A percentile compares a stretch with the other conserved stretches of the same genome.
Evolutionary conservation across 2,329 filamentous ascomycete species (phyloP).

Genomic region (Neurospora crassa): DNA sequence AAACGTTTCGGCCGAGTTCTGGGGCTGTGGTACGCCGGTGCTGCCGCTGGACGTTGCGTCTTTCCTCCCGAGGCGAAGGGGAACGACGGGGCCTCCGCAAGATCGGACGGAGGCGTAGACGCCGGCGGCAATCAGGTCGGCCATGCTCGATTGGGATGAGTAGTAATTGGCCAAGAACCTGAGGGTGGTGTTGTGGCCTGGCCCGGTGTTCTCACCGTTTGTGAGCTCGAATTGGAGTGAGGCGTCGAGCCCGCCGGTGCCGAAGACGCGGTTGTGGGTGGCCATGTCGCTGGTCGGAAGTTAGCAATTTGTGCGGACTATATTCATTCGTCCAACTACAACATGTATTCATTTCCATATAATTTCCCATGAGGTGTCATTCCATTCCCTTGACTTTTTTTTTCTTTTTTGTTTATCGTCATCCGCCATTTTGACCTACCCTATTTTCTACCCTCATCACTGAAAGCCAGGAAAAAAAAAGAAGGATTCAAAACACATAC

Average conservation of each 20-base stretch:
- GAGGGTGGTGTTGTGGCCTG: slow-evolving; percentile 44
- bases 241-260: slow-evolving; percentile 46
- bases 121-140: slow-evolving; percentile 50
- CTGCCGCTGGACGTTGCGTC: slow-evolving; percentile 41
- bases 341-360: neutral
- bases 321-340: neutral
- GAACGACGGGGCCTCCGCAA: slow-evolving; percentile 47
- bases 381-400: too few species aligned
- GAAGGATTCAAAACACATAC: slow-evolving; percentile 33
- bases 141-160: slow-evolving; percentile 39
- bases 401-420: too few species aligned
- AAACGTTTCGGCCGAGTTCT: slow-evolving; percentile 44
- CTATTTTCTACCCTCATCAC: neutral
- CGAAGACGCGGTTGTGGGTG: slow-evolving; percentile 38
- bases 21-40: slow-evolving; percentile 45
- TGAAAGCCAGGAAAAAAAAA: neutral
- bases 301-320: slow-evolving; percentile 4
- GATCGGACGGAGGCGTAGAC: slow-evolving; percentile 49
- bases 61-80: slow-evolving; percentile 41
- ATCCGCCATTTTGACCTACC: neutral
- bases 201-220: slow-evolving; percentile 46
- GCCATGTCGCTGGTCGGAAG: slow-evolving; percentile 20
- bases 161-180: slow-evolving; percentile 44
- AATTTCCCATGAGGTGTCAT: neutral
- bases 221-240: slow-evolving; percentile 51